Evolutionary conservation across 1,284 basidiomycete genomes (phyloP), one percentile per base, ranked within the genome.

Genomic region (Schizophyllum amplum): DNA sequence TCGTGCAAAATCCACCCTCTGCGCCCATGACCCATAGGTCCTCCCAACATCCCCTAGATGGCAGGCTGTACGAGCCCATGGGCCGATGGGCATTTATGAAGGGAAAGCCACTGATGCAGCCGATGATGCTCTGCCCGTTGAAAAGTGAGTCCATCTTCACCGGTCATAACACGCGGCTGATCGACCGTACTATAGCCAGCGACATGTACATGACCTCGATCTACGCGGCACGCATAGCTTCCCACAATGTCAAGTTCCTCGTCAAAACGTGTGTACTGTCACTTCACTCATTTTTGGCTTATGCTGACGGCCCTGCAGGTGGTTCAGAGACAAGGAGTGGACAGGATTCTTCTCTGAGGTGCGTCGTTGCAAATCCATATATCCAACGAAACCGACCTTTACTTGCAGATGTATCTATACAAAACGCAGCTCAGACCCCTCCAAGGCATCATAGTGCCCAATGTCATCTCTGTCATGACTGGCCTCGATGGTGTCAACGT

Each of bases 371-470:
- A 9, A 9, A 13, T 9, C 33, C 33, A 42, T 17, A 17, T 42
- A 17, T 42, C 13, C 33, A 17, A 17, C 7, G 13, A 3, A 42
- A 9, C 17, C 4, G 17, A 9, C 33, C 27, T 13, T 17, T 42
- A 9, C 33, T 46, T 69, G 65, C 59, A 71, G 69, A 63, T 72
- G 20, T 55, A 64, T 68, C 47, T 83, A 68, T 72, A 76, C 72
- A 67, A 78, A 52, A 63, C 63, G 13, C 75, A 80, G 57, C 75
- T 86, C 42, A 71, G 69, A 22, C 64, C 73, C 1, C 70, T 85
- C 0, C 83, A 84, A 66, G 83, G 83, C 11, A 65, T 66, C 22
- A 69, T 79, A 2, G 73, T 84, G 1, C 82, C 83, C 2, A 66
- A 68, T 48, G 65, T 86, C 58, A 82, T 86, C 54, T 77, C 76